Conservation (phyloP, 768 basidiomycete genomes). For the Phlebiopsis gigantea region DNA sequence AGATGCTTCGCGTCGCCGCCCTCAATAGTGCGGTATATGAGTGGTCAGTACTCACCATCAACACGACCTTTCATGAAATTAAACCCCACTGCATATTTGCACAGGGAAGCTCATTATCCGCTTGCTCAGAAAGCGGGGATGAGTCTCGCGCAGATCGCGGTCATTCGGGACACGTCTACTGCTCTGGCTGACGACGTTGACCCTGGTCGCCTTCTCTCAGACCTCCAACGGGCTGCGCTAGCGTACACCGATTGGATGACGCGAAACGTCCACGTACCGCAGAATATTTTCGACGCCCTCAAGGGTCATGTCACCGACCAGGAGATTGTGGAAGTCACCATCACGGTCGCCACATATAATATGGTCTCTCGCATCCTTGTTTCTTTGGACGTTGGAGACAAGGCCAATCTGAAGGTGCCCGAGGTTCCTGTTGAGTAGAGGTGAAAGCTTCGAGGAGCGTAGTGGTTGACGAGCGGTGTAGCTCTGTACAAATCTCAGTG, state of each 20-base stretch:
- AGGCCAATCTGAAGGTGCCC: not conserved
- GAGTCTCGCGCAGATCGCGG: slow-evolving; percentile 46
- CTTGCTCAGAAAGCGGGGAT: slow-evolving; percentile 47
- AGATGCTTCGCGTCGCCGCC: slow-evolving; percentile 19
- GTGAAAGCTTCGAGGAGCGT: not conserved
- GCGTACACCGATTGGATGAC: slow-evolving; percentile 58
- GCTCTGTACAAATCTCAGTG: too few relatives aligned
- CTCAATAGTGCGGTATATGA: slow-evolving; percentile 19
- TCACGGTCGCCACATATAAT: slow-evolving; percentile 54
- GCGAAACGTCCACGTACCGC: slow-evolving; percentile 37
- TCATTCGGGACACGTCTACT: slow-evolving; percentile 44
- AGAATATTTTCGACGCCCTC: slow-evolving; percentile 35
- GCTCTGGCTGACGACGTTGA: slow-evolving; percentile 26
- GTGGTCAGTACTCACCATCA: too few relatives aligned
- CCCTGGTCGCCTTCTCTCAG: slow-evolving; percentile 32
- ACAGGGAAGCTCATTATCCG: too few relatives aligned
- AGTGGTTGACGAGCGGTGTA: too few relatives aligned
- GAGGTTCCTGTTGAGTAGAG: not conserved
- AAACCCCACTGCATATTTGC: not conserved
- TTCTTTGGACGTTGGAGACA: slow-evolving; percentile 53
- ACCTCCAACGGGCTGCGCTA: slow-evolving; percentile 47
- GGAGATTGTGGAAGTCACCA: slow-evolving; percentile 45
- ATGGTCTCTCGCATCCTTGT: slow-evolving; percentile 67
- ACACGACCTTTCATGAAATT: too few relatives aligned
- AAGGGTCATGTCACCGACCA: slow-evolving; percentile 31